These are phyloP conservation scores for Gossypium herbaceum DNA, from an alignment of 345 rosid genomes.

Conservation along the genomic window DNA sequence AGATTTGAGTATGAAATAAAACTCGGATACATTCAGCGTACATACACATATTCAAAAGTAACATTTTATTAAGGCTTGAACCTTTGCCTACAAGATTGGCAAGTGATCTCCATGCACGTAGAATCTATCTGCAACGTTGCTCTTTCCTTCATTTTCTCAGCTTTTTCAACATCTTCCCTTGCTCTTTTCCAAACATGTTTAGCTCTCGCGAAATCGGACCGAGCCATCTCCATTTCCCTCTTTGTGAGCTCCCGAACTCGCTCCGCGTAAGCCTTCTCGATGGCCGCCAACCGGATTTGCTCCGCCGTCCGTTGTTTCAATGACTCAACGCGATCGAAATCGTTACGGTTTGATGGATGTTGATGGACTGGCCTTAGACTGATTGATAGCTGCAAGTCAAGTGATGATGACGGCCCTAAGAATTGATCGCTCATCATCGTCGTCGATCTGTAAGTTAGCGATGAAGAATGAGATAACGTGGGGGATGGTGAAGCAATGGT, in stretches of 20 bases:
- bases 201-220: constrained; percentile 80
- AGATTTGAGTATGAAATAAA: constrained; percentile 19
- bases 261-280: constrained; percentile 93
- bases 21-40: neutral
- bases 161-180: constrained; percentile 75
- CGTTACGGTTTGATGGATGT: constrained; percentile 25
- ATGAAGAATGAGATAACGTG: constrained; percentile 21
- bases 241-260: constrained; percentile 84
- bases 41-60: neutral
- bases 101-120: constrained; percentile 87
- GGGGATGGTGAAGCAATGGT: constrained; percentile 34
- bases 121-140: constrained; percentile 66
- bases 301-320: constrained; percentile 92
- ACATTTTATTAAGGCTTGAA: constrained; percentile 46
- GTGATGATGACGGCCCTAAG: constrained; percentile 39
- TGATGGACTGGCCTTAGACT: constrained; percentile 52
- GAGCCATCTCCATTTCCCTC: constrained; percentile 93
- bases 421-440: neutral
- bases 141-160: constrained; percentile 72
- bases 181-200: constrained; percentile 87
- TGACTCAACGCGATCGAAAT: constrained; percentile 42
- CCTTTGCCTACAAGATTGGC: constrained; percentile 92
- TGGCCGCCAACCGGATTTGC: constrained; percentile 73
- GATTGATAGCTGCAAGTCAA: constrained; percentile 86
- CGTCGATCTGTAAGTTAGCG: constrained; percentile 21